phyloP scores from a whole-genome alignment of 257 asterid species.

The Eustoma russellianum region DNA sequence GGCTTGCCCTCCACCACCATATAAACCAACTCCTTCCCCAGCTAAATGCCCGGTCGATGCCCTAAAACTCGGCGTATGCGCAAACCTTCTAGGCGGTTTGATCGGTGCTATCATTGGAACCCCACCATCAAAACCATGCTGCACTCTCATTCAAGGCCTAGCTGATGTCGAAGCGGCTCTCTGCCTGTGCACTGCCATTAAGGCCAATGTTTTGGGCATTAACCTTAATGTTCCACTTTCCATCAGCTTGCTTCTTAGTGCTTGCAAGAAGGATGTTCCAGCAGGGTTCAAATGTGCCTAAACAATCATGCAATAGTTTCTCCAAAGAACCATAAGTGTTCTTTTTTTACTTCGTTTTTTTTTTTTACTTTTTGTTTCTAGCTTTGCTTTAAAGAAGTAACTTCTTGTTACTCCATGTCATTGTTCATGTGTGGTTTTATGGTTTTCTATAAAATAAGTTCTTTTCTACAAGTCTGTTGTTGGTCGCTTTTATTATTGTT shows the following conservation, averaged over 20 bases:
- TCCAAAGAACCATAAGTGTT: no score
- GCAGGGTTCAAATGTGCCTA: conserved; percentile 39
- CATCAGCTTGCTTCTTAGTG: conserved; percentile 36
- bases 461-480: no score
- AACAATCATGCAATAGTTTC: background rate
- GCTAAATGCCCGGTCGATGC: conserved; percentile 45
- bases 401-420: no score
- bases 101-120: conserved; percentile 28
- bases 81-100: conserved; percentile 27
- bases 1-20: conserved; percentile 1
- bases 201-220: conserved; percentile 49
- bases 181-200: conserved; percentile 61
- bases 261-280: conserved; percentile 44
- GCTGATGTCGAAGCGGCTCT: conserved; percentile 48
- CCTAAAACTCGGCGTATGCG: conserved; percentile 51
- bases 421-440: no score
- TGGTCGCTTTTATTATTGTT: no score
- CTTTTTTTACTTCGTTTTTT: background rate
- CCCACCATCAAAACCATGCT: conserved; percentile 41
- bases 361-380: background rate
- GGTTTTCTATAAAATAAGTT: no score
- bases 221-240: conserved; percentile 49
- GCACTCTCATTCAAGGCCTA: conserved; percentile 21
- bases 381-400: background rate
- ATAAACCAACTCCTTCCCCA: background rate